Base-by-base conservation (phyloP, 139 green algal species). In the Chlorella sp. region DNA sequence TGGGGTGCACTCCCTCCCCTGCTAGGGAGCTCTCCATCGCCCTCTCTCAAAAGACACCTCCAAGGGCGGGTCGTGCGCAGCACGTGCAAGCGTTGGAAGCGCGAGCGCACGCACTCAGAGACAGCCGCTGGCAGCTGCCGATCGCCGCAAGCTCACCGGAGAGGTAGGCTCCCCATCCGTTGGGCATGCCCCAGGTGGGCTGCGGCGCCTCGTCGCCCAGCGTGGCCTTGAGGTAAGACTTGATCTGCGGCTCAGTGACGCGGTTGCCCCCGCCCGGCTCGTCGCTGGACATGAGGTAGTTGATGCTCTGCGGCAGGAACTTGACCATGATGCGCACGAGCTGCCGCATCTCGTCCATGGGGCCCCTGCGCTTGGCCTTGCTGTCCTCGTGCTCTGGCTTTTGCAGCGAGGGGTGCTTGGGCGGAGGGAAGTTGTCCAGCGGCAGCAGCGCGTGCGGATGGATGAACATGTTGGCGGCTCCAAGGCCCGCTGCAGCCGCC, bases 311-410 rank as follows among this genome's bases (percentile, higher is more conserved):
- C 1, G 91, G 91, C 42, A 95, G 83, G 26, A 89, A 74, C 79
- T 94, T 93, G 24, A 88, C 82, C 59, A 94, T 77, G 63, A 94
- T 94, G 71, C 89, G 79, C 3, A 95, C 85, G 23, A 96, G 86
- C 85, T 95, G 69, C 2, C 91, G 79, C 91, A 96, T 96, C 76
- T 96, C 91, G 65, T 96, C 91, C 91, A 96, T 96, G 5, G 91
- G 91, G 0, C 91, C 91, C 20, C 91, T 75, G 3, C 89, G 72
- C 5, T 80, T 77, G 17, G 83, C 85, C 24, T 67, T 72, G 51
- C 32, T 69, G 35, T 77, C 71, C 26, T 35, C 31, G 50, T 85
- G 79, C 71, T 85, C 79, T 2, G 49, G 29, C 67, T 85, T 81
- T 2, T 60, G 59, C 4, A 85, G 35, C 5, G 31, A 68, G 20